These are phyloP conservation scores for Rhizophagus clarus DNA, from an alignment of 192 early-diverging fungal species.

Conservation along the genomic window DNA sequence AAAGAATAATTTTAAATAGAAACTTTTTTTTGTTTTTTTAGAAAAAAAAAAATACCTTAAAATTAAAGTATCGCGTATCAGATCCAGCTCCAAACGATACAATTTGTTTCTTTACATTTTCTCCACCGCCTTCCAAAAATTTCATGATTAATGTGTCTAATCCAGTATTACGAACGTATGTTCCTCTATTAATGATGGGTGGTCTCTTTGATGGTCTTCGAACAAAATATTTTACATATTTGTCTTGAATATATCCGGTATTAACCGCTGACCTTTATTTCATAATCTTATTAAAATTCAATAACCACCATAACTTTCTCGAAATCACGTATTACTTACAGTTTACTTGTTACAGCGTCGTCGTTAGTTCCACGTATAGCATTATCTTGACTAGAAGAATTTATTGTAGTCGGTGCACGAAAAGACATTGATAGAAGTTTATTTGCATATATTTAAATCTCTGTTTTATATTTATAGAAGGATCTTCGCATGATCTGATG, in stretches of 20 bases:
- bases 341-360: conserved; percentile 82
- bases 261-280: conserved; percentile 76
- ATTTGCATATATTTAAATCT: not conserved
- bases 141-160: conserved; percentile 66
- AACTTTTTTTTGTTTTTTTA: too few relatives aligned
- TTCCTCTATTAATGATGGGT: conserved; percentile 93
- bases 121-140: conserved; percentile 53
- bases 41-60: conserved; percentile 53
- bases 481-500: not conserved
- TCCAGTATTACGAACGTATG: conserved; percentile 72
- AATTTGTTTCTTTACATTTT: conserved; percentile 66
- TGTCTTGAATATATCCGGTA: conserved; percentile 82
- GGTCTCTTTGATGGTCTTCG: conserved; percentile 70
- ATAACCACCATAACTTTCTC: not conserved
- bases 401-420: not conserved
- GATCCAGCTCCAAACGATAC: conserved; percentile 88
- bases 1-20: not conserved
- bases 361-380: conserved; percentile 89
- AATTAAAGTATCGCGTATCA: conserved; percentile 88
- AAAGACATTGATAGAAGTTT: not conserved
- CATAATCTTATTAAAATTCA: not conserved
- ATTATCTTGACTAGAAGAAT: conserved; percentile 53
- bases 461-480: not conserved
- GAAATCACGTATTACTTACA: conserved; percentile 50
- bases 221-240: conserved; percentile 82